Base-by-base conservation (phyloP, 495 filamentous ascomycete genomes). In the Staphylotrichum longicolle region DNA sequence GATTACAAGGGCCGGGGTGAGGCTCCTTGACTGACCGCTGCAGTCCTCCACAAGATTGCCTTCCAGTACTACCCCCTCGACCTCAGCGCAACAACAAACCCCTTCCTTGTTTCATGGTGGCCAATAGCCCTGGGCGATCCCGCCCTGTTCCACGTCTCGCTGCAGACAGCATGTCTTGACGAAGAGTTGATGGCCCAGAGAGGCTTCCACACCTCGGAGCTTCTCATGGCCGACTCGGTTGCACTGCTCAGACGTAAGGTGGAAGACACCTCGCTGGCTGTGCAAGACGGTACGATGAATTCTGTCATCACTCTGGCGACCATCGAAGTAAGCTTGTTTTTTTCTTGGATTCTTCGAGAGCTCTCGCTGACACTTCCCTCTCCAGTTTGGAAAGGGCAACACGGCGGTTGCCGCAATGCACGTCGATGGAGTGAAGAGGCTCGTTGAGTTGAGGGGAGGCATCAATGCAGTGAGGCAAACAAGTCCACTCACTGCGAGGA, bases 31-130 rank as follows among this genome's bases (percentile, higher is more conserved):
- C 47, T 58, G 58, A 57, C 62, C 45, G 74, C 44, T 47, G 4
- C 42, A 81, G 79, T 83, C 50, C 68, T 81, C 37, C 70, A 77
- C 55, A 82, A 79, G 57, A 83, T 83, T 42, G 80, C 80, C 0
- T 83, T 83, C 53, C 74, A 81, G 56, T 83, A 81, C 57, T 83
- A 83, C 60, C 81, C 80, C 3, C 73, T 83, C 34, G 81, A 83
- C 42, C 63, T 82, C 7, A 78, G 72, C 55, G 57, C 73, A 3
- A 68, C 63, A 5, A 77, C 81, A 40, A 83, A 82, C 65, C 80
- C 81, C 0, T 82, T 82, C 64, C 67, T 83, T 37, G 67, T 81
- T 10, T 82, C 78, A 3, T 83, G 81, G 81, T 82, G 81, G 81
- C 81, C 80, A 4, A 68, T 80, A 15, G 78, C 80, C 5, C 70